These are phyloP conservation scores for Ogataea haglerorum DNA, from an alignment of 805 yeast genomes.

Conservation along the genomic window DNA sequence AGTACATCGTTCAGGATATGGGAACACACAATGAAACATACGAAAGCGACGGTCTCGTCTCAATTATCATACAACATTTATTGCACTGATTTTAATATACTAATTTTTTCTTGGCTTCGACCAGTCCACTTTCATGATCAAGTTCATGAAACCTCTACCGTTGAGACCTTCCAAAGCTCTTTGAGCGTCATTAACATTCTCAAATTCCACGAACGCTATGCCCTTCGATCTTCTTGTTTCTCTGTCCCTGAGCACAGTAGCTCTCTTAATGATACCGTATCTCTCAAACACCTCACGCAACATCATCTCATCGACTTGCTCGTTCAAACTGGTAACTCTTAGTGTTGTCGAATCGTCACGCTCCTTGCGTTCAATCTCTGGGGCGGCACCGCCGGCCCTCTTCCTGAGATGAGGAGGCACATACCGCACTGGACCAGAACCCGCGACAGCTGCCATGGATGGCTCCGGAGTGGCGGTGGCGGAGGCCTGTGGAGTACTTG, in stretches of 20 bases:
- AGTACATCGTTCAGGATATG: constrained; percentile 35
- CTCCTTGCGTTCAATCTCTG: constrained; percentile 38
- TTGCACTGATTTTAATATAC: constrained; percentile 5
- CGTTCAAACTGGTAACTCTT: constrained; percentile 88
- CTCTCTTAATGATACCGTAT: constrained; percentile 69
- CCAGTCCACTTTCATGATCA: constrained; percentile 70
- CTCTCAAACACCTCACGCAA: constrained; percentile 69
- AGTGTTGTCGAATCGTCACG: constrained; percentile 86
- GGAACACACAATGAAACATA: constrained; percentile 71
- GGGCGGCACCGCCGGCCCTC: constrained; percentile 35
- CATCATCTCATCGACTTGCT: constrained; percentile 76
- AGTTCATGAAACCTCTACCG: constrained; percentile 89
- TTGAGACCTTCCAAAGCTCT: constrained; percentile 70
- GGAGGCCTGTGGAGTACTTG: constrained; percentile 19
- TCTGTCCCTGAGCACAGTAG: constrained; percentile 81
- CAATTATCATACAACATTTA: constrained; percentile 10
- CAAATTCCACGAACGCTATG: constrained; percentile 87
- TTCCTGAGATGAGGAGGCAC: constrained; percentile 61
- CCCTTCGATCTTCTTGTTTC: constrained; percentile 95
- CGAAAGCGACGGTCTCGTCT: constrained; percentile 34
- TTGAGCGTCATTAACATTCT: constrained; percentile 65
- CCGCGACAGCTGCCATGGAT: constrained; percentile 7
- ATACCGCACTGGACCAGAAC: constrained; percentile 39
- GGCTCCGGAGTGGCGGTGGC: constrained; percentile 16
- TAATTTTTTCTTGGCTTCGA: constrained; percentile 40